Evolutionary conservation across 129 eudicot species (phyloP).

Genomic region (Arctium minus): DNA sequence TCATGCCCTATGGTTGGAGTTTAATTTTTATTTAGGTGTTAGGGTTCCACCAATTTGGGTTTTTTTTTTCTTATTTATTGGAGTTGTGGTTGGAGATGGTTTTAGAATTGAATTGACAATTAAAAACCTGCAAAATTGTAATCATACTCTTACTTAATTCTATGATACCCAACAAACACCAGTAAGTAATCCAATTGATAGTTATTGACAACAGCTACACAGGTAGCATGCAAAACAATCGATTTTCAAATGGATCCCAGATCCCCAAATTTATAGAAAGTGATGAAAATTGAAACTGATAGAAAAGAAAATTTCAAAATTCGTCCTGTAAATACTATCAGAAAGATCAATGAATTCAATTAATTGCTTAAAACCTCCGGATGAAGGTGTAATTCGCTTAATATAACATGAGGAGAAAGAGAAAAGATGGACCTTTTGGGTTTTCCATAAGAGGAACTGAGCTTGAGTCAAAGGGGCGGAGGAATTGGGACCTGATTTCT

Average conservation of each 20-base stretch:
- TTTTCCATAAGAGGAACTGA: conserved; percentile 72
- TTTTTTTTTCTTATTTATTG: too few species aligned
- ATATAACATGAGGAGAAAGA: neutral
- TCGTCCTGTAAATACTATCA: neutral
- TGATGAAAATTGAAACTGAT: neutral
- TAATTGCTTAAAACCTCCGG: neutral
- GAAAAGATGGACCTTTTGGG: conserved; percentile 48
- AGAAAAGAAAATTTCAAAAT: neutral
- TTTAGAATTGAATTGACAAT: too few species aligned
- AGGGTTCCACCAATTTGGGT: neutral
- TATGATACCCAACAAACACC: neutral
- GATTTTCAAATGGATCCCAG: neutral
- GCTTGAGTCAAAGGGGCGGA: conserved; percentile 39
- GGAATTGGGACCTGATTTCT: conserved; percentile 2
- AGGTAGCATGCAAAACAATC: neutral
- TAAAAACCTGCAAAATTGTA: neutral
- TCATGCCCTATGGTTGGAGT: neutral
- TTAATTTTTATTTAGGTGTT: neutral
- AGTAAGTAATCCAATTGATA: neutral
- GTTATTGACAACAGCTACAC: too few species aligned
- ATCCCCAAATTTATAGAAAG: conserved; percentile 7
- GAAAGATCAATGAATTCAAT: neutral
- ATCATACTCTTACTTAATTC: neutral
- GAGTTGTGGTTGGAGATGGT: too few species aligned
- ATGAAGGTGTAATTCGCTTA: neutral